A percentile compares a stretch with the other conserved stretches of the same genome.
Conservation (phyloP, 2,329 filamentous ascomycete genomes). For the Cercospora berteroae region DNA sequence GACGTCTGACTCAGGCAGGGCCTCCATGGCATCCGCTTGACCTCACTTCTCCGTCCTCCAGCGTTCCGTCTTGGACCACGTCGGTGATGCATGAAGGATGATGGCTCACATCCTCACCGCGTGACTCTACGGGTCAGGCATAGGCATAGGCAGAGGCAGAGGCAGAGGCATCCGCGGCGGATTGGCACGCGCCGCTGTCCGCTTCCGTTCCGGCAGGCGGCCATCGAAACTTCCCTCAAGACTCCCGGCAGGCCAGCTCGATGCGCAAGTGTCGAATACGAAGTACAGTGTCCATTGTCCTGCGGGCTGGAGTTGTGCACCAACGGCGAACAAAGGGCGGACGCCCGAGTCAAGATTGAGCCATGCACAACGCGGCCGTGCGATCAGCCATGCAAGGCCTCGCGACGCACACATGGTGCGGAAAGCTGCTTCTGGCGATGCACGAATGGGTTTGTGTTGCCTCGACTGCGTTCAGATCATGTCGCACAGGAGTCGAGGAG, state of each 20-base stretch:
- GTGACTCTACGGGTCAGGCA: background rate
- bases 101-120: background rate
- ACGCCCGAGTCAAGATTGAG: background rate
- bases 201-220: background rate
- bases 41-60: background rate
- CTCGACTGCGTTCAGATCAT: constrained; percentile 3
- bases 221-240: background rate
- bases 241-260: background rate
- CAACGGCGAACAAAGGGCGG: background rate
- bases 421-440: background rate
- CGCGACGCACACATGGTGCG: background rate
- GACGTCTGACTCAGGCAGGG: background rate
- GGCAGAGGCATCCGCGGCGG: background rate
- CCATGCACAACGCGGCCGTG: background rate
- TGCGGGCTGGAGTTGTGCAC: background rate
- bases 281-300: background rate
- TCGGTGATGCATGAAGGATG: background rate
- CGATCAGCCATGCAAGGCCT: background rate
- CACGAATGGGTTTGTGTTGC: background rate
- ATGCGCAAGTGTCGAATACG: background rate
- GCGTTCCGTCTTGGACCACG: background rate
- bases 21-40: background rate
- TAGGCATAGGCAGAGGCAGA: too few species aligned
- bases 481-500: background rate
- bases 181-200: background rate